Percentiles rank a stretch among this genome's conserved stretches.
Evolutionary conservation across 2,329 filamentous ascomycete genomes (phyloP).

Genomic region (Passalora sequoiae): DNA sequence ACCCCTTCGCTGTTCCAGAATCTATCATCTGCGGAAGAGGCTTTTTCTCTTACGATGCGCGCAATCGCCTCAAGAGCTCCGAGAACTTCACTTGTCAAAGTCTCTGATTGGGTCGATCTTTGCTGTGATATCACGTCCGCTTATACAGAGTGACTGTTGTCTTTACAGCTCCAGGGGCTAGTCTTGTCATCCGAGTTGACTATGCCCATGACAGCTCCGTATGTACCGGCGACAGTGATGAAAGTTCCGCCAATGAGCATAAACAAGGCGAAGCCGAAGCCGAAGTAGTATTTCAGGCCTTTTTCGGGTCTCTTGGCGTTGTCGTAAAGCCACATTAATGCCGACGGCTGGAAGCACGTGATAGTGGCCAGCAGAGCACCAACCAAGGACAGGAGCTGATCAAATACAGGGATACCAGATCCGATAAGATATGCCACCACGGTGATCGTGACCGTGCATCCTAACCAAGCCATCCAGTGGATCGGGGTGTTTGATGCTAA

Average conservation of each 20-base stretch:
- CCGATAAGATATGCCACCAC: conserved; percentile 25
- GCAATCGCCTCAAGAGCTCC: too few species aligned
- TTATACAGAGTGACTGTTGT: conserved; percentile 30
- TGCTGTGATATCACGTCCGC: too few species aligned
- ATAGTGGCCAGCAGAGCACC: conserved; percentile 25
- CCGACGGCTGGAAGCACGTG: conserved; percentile 32
- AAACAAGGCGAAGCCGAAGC: conserved; percentile 23
- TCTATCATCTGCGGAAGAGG: too few species aligned
- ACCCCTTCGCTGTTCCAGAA: too few species aligned
- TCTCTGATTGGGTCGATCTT: too few species aligned
- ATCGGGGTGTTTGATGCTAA: conserved; percentile 22
- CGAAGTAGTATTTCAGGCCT: conserved; percentile 10
- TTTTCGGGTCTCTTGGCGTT: conserved; percentile 31
- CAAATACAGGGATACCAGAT: conserved; percentile 25
- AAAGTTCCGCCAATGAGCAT: conserved; percentile 38
- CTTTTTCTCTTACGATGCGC: too few species aligned
- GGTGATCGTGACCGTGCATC: conserved; percentile 20
- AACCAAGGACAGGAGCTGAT: conserved; percentile 24
- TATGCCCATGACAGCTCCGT: conserved; percentile 41
- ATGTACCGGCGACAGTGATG: conserved; percentile 43
- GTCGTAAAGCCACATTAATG: conserved; percentile 40
- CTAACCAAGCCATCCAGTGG: conserved; percentile 23
- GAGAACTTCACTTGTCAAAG: too few species aligned
- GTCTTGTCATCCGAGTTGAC: conserved; percentile 27
- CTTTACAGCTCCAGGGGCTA: conserved; percentile 22